These are phyloP conservation scores for Diospyros kaki DNA, from an alignment of 148 eudicot genomes.

Conservation along the genomic window DNA sequence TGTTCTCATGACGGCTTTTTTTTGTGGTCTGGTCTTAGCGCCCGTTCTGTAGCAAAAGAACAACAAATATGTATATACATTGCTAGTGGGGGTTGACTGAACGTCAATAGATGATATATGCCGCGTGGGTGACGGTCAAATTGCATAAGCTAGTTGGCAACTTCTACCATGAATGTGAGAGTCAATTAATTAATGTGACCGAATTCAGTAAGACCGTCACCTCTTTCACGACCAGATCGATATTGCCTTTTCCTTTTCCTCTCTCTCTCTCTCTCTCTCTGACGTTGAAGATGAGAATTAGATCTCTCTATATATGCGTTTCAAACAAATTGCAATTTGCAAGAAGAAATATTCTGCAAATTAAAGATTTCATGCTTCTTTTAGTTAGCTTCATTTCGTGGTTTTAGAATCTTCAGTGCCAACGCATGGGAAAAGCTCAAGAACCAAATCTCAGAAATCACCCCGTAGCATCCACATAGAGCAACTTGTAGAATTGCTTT, in stretches of 20 bases:
- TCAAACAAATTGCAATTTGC: neutral
- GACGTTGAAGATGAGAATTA: neutral
- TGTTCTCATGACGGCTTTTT: no score
- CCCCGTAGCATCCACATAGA: neutral
- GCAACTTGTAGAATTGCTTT: no score
- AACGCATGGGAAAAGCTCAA: neutral
- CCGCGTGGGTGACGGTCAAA: neutral
- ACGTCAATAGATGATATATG: no score
- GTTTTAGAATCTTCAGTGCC: neutral
- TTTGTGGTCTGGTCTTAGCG: no score
- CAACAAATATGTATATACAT: no score
- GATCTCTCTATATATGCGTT: neutral
- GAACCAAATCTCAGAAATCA: neutral
- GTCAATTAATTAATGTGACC: neutral
- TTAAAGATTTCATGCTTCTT: neutral
- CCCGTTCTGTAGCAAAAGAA: no score
- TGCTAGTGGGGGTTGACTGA: no score
- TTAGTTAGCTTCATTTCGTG: neutral
- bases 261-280: neutral
- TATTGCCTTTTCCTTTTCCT: neutral
- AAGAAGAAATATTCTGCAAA: neutral
- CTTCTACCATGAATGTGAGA: neutral
- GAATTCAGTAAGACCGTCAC: neutral
- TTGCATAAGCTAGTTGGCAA: constrained; percentile 4
- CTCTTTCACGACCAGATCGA: neutral